Conservation (phyloP, 257 asterid species). For the Rubia yunnanensis region DNA sequence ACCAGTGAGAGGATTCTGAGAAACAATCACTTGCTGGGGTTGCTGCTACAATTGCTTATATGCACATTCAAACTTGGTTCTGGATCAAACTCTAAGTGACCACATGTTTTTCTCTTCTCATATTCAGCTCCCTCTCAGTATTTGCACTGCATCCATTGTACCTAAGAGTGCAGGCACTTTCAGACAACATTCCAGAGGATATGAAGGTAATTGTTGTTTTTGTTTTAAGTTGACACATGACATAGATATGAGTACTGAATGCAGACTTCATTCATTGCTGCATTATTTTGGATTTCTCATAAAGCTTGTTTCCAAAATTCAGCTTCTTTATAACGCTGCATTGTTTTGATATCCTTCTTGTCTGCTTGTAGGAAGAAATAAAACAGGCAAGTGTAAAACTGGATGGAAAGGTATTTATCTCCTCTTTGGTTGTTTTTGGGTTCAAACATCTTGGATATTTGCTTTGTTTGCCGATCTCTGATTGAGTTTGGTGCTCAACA, state of each 20-base stretch:
- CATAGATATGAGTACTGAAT: neutral
- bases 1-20: neutral
- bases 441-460: neutral
- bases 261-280: neutral
- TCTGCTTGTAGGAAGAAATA: constrained; percentile 63
- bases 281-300: neutral
- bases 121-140: constrained; percentile 90
- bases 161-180: constrained; percentile 78
- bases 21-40: neutral
- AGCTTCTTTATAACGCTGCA: neutral
- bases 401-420: constrained; percentile 72
- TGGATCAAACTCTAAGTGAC: constrained; percentile 1
- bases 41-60: neutral
- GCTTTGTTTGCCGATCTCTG: neutral
- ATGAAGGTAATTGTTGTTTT: constrained; percentile 41
- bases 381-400: constrained; percentile 43
- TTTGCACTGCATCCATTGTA: constrained; percentile 97
- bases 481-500: neutral
- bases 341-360: constrained; percentile 6
- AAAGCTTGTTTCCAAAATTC: neutral
- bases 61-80: neutral
- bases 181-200: constrained; percentile 54
- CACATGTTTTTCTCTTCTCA: constrained; percentile 16
- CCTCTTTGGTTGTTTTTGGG: neutral
- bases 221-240: neutral